Conservation (phyloP, 768 basidiomycete genomes). For the Lactarius indigo region DNA sequence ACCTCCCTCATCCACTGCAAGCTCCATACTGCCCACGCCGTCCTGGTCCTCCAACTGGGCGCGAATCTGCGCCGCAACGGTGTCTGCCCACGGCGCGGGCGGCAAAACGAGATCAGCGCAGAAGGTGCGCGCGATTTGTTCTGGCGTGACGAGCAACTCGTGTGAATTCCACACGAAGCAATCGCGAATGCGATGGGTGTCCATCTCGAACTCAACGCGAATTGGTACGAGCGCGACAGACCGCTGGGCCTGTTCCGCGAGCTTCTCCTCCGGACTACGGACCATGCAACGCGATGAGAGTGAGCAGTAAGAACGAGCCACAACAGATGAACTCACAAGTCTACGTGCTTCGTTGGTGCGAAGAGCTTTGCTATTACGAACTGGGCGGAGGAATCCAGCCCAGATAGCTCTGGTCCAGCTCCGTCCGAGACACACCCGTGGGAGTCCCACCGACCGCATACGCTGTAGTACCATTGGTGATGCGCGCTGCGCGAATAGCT, state of each 20-base stretch:
- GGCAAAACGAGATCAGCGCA: no score
- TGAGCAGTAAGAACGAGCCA: no score
- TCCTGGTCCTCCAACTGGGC: constrained; percentile 91
- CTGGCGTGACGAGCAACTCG: no score
- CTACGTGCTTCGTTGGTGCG: constrained; percentile 58
- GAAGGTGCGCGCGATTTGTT: no score
- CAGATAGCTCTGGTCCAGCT: constrained; percentile 84
- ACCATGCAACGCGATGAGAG: no score
- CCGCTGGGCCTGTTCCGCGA: no score
- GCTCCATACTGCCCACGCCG: constrained; percentile 72
- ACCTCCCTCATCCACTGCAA: constrained; percentile 56
- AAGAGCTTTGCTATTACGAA: constrained; percentile 64
- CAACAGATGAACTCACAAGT: no score
- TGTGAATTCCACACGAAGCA: constrained; percentile 93
- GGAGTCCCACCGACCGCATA: constrained; percentile 39
- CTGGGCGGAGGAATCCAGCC: constrained; percentile 80
- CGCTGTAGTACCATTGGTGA: constrained; percentile 45
- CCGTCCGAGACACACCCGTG: constrained; percentile 39
- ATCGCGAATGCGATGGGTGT: no score
- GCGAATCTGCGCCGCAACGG: no score
- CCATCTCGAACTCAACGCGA: constrained; percentile 91
- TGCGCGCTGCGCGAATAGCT: constrained; percentile 35
- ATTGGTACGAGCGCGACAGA: constrained; percentile 77
- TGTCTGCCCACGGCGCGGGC: no score
- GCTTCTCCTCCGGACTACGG: constrained; percentile 55